Base-by-base conservation (phyloP, 1,284 basidiomycete species). In the Cystobasidium sp. region DNA sequence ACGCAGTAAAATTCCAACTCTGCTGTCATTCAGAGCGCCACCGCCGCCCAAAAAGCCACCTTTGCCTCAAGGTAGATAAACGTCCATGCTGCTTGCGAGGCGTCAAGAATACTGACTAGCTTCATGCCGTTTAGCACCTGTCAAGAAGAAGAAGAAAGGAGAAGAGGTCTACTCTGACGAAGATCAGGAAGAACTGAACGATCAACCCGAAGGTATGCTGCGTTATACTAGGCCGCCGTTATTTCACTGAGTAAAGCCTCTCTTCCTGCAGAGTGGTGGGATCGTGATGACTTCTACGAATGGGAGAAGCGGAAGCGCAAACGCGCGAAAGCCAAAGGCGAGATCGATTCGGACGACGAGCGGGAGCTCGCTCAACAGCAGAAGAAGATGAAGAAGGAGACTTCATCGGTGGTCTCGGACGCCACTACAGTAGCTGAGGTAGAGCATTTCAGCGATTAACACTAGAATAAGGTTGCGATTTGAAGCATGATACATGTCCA, bases 151-250 rank as follows among this genome's bases (percentile, higher is more conserved):
- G 41, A 73, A 73, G 41, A 73, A 73, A 49, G 70, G 70, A 31
- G 70, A 73, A 47, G 70, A 73, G 44, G 70, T 73, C 8, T 73
- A 73, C 37, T 65, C 62, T 7, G 70, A 73, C 51, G 70, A 73
- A n/a, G 70, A 73, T 51, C 51, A 39, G 46, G 70, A 73, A 10
- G 70, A 73, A 53, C 9, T 46, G 22, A 56, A 56, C 46, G 70
- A 73, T 39, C 70, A 73, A 43, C 70, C 70, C 12, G 70, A 73
- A 66, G 69, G 69, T 71, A 52, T 16, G 39, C 5, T 24, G 52
- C 7, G 8, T 16, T 16, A 4, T 20, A 6, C 20, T 8, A 22
- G 22, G 16, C 9, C 6, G 43, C n/a, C 10, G 41, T 8, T 8
- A 1, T 39, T 46, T n/a, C 10, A 6, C 10, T 39, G 68, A n/a